Percentiles rank a stretch among this genome's conserved stretches.
Evolutionary conservation across 192 early-diverging fungal genomes (phyloP).

Genomic region (Backusella macrospora): DNA sequence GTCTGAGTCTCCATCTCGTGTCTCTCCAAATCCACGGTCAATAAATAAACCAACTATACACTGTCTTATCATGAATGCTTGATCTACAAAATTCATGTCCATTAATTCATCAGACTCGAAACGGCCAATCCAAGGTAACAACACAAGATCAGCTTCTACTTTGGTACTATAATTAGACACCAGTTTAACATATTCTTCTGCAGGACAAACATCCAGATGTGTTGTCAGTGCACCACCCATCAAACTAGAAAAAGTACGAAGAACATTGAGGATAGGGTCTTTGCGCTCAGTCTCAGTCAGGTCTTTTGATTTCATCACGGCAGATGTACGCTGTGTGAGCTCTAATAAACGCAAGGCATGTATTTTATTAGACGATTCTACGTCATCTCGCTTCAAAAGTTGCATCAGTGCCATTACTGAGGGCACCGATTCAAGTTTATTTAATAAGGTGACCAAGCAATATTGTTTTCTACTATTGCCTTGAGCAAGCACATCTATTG

Average conservation of each 20-base stretch:
- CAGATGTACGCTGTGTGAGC: conserved; percentile 78
- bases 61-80: conserved; percentile 29
- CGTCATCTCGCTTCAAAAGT: conserved; percentile 24
- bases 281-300: conserved; percentile 55
- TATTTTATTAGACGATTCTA: conserved; percentile 24
- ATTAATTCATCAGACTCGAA: background rate
- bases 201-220: conserved; percentile 58
- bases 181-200: conserved; percentile 70
- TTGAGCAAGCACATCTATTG: background rate
- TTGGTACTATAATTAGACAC: conserved; percentile 58
- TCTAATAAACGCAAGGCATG: conserved; percentile 77
- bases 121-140: conserved; percentile 53
- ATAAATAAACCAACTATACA: conserved; percentile 63
- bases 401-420: conserved; percentile 73
- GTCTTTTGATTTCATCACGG: conserved; percentile 77
- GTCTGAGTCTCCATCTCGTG: conserved; percentile 27
- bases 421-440: conserved; percentile 64
- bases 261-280: conserved; percentile 81
- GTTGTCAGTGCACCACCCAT: conserved; percentile 59
- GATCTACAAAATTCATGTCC: conserved; percentile 18
- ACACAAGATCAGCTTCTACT: conserved; percentile 58
- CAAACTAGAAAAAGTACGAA: conserved; percentile 79
- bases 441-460: conserved; percentile 59
- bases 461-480: background rate
- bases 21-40: conserved; percentile 67